Evolutionary conservation across 1,139 yeast genomes (phyloP).

Genomic region (Yamadazyma taylorii): DNA sequence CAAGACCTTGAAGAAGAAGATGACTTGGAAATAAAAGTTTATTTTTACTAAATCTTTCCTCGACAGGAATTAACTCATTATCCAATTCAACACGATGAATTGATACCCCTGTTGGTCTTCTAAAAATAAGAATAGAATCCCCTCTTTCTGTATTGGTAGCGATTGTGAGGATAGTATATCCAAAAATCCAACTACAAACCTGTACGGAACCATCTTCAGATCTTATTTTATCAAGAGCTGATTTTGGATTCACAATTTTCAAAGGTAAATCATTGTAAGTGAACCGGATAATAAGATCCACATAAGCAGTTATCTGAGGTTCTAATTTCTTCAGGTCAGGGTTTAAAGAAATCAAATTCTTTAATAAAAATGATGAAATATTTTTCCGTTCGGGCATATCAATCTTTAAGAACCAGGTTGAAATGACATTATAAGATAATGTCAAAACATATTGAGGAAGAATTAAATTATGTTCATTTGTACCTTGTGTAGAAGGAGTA

Average conservation of each 20-base stretch:
- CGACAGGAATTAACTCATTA: constrained; percentile 17
- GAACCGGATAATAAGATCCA: constrained; percentile 69
- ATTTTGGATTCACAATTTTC: constrained; percentile 33
- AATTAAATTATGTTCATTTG: constrained; percentile 42
- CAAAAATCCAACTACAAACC: constrained; percentile 60
- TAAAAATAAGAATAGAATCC: constrained; percentile 48
- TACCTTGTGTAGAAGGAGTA: constrained; percentile 50
- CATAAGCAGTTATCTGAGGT: constrained; percentile 59
- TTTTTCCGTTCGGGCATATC: constrained; percentile 56
- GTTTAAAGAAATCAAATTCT: constrained; percentile 51
- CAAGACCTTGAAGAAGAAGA: constrained; percentile 33
- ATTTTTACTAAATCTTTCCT: constrained; percentile 6
- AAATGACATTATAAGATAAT: constrained; percentile 67
- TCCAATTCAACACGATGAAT: constrained; percentile 49
- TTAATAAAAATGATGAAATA: constrained; percentile 61
- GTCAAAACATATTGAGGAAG: constrained; percentile 61
- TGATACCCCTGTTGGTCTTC: constrained; percentile 70
- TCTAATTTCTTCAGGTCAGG: constrained; percentile 27
- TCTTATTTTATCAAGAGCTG: constrained; percentile 16
- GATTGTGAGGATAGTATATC: constrained; percentile 57
- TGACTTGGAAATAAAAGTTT: constrained; percentile 26
- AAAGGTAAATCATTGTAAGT: constrained; percentile 66
- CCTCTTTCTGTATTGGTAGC: constrained; percentile 57
- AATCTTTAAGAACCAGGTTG: constrained; percentile 73
- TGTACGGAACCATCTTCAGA: constrained; percentile 21